Percentiles rank a stretch among this genome's conserved stretches.
These are phyloP conservation scores for Aspergillus wentii DNA, from an alignment of 495 filamentous ascomycete species.

Conservation along the genomic window DNA sequence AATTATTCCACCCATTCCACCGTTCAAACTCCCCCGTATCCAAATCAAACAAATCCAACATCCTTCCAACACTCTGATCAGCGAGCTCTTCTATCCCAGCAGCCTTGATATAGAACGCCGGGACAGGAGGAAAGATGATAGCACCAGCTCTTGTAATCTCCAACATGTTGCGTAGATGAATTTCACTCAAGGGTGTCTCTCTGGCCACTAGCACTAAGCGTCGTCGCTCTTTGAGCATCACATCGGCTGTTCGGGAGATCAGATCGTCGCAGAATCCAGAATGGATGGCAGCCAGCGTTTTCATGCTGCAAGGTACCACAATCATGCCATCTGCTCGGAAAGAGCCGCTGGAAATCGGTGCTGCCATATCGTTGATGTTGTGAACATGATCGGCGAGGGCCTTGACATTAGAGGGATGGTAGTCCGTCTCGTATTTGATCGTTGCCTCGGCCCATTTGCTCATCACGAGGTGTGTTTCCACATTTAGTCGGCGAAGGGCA, in stretches of 20 bases:
- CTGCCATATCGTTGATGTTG: conserved; percentile 33
- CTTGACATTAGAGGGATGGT: conserved; percentile 22
- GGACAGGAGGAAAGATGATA: conserved; percentile 39
- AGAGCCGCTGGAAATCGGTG: conserved; percentile 29
- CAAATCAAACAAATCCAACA: conserved; percentile 42
- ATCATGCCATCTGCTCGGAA: conserved; percentile 37
- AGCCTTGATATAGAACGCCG: conserved; percentile 37
- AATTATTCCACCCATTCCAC: conserved; percentile 36
- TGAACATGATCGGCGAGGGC: conserved; percentile 35
- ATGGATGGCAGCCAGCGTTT: conserved; percentile 29
- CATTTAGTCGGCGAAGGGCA: conserved; percentile 28
- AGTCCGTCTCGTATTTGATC: conserved; percentile 38
- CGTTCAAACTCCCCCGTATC: conserved; percentile 37
- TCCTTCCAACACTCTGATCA: conserved; percentile 38
- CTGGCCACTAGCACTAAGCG: conserved; percentile 34
- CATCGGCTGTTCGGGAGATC: conserved; percentile 42
- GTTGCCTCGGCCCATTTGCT: conserved; percentile 40
- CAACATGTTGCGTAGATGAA: conserved; percentile 44
- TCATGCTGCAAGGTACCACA: conserved; percentile 38
- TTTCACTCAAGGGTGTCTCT: conserved; percentile 42
- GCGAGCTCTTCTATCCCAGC: conserved; percentile 31
- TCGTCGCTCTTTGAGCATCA: conserved; percentile 41
- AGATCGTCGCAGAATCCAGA: conserved; percentile 35
- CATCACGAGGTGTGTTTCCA: conserved; percentile 41
- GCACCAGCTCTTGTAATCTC: conserved; percentile 28